phyloP scores from a whole-genome alignment of 2,329 filamentous ascomycete genomes.

The Dactylellina leptospora region DNA sequence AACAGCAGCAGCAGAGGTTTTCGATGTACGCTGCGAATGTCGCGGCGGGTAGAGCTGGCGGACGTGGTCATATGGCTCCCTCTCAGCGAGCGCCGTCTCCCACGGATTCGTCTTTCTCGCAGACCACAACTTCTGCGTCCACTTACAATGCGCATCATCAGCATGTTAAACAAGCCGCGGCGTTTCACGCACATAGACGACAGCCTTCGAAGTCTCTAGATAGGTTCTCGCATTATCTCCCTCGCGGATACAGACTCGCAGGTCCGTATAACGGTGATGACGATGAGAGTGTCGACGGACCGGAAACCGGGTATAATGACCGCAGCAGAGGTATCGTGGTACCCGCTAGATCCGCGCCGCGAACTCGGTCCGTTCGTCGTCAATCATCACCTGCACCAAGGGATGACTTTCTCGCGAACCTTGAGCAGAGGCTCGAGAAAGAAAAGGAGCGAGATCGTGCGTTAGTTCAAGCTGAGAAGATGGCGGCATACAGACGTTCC shows the following conservation, averaged over 20 bases:
- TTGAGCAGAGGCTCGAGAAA: conserved; percentile 1
- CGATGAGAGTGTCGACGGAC: conserved; percentile 46
- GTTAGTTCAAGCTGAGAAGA: conserved; percentile 37
- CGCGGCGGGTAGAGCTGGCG: conserved; percentile 30
- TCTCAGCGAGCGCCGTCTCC: conserved; percentile 32
- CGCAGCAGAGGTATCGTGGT: conserved; percentile 33
- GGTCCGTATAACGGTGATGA: conserved; percentile 16
- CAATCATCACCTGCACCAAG: conserved; percentile 32
- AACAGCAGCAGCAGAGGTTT: conserved; percentile 27
- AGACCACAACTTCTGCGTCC: conserved; percentile 42
- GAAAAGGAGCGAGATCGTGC: background rate
- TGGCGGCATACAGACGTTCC: conserved; percentile 25
- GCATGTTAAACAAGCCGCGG: conserved; percentile 28
- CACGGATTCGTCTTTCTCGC: conserved; percentile 43
- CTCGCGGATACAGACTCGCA: conserved; percentile 39
- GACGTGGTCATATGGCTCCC: background rate
- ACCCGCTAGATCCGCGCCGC: conserved; percentile 27
- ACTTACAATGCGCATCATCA: conserved; percentile 22
- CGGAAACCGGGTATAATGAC: conserved; percentile 21
- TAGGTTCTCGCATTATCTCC: conserved; percentile 40
- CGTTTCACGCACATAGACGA: conserved; percentile 37
- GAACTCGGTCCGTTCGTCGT: conserved; percentile 24
- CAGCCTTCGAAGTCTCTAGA: conserved; percentile 44
- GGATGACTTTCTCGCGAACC: conserved; percentile 29
- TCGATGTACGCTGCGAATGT: conserved; percentile 38